Conservation (phyloP, 177 flowering plant genomes). For the Vitis hybrid region DNA sequence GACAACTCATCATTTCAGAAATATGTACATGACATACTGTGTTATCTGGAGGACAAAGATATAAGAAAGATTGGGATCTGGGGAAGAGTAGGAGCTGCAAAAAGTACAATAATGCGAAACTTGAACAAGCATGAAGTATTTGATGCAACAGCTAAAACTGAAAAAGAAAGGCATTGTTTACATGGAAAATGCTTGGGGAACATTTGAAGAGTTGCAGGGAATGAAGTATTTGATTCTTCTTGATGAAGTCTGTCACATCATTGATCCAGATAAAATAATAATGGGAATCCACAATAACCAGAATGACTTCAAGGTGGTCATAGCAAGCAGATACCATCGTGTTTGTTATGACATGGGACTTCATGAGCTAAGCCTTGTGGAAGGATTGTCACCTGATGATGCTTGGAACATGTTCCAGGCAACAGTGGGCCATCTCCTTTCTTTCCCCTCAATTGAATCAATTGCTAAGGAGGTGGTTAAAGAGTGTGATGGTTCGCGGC, state of each 20-base stretch:
- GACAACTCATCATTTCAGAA: not conserved
- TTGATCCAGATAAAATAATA: constrained; percentile 9
- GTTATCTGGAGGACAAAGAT: not conserved
- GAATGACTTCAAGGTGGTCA: constrained; percentile 15
- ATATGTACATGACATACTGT: not conserved
- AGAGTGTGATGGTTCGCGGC: constrained; percentile 18
- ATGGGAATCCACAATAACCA: constrained; percentile 7
- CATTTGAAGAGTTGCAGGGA: constrained; percentile 6
- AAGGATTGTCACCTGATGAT: constrained; percentile 13
- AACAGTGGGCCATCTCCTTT: constrained; percentile 5
- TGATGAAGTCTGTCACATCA: constrained; percentile 9
- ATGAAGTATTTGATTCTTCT: constrained; percentile 21
- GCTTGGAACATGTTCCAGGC: constrained; percentile 19
- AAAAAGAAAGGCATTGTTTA: constrained; percentile 1
- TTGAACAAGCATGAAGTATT: constrained; percentile 14
- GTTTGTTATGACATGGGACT: constrained; percentile 6
- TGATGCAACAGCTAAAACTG: constrained; percentile 9
- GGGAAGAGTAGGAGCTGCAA: constrained; percentile 12
- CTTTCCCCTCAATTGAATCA: constrained; percentile 10
- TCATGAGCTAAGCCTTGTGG: constrained; percentile 2
- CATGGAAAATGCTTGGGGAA: not conserved
- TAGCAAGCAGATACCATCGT: constrained; percentile 12
- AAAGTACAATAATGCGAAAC: constrained; percentile 14
- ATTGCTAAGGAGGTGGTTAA: constrained; percentile 9
- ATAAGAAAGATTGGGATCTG: constrained; percentile 7